A percentile compares a stretch with the other conserved stretches of the same genome.
phyloP scores from a whole-genome alignment of 352 stramenopile genomes.

The Phytophthora ohioensis region DNA sequence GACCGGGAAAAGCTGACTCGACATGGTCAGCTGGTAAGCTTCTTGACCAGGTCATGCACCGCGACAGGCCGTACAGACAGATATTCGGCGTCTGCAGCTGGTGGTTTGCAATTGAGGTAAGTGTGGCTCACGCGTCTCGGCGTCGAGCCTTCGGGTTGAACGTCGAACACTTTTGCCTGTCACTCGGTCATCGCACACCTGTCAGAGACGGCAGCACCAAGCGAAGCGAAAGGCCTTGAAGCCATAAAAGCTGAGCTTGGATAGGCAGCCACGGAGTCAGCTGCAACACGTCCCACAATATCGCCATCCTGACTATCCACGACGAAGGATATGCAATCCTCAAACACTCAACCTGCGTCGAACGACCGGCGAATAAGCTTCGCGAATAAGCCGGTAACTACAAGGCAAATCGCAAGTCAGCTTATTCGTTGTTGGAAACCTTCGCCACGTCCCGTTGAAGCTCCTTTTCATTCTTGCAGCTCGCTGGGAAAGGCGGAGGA shows the following conservation, averaged over 20 bases:
- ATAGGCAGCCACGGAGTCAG: constrained; percentile 43
- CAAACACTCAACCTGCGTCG: constrained; percentile 5
- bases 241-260: constrained; percentile 38
- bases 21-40: constrained; percentile 32
- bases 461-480: background rate
- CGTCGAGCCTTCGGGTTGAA: constrained; percentile 21
- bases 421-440: background rate
- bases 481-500: constrained; percentile 24
- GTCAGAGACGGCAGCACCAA: constrained; percentile 5
- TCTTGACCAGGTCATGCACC: constrained; percentile 28
- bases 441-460: background rate
- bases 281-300: constrained; percentile 40
- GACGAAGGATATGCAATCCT: constrained; percentile 16
- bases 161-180: constrained; percentile 28
- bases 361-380: constrained; percentile 10
- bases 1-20: constrained; percentile 32
- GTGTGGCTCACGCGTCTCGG: constrained; percentile 28
- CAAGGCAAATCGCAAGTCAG: background rate
- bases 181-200: constrained; percentile 14
- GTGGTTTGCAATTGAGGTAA: constrained; percentile 22
- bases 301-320: constrained; percentile 42
- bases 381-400: constrained; percentile 2
- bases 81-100: constrained; percentile 38
- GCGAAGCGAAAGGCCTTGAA: constrained; percentile 32
- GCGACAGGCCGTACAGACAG: constrained; percentile 18